Evolutionary conservation across 75 land plant species (phyloP), one percentile per base, ranked within the genome.

Genomic region (Larix kaempferi): DNA sequence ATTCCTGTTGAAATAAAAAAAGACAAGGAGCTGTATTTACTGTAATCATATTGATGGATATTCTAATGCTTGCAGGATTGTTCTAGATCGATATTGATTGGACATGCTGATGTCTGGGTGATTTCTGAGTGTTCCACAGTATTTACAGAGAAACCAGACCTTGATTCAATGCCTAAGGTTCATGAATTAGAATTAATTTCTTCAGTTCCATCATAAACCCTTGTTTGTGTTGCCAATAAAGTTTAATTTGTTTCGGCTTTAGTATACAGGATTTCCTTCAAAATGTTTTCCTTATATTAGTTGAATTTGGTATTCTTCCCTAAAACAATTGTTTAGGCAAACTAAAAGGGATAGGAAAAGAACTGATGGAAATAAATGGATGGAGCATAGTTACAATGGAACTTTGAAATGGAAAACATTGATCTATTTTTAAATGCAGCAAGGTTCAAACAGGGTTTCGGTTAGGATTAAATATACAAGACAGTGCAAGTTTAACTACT

Each of bases 61-160:
- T 69, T 27, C 29, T 69, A 0, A 16, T 65, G 29, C 8, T 52
- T 56, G 56, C 84, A 86, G 88, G 82, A 83, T 54, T 76, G 76
- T 62, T 58, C 64, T 29, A 80, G 87, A 21, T 74, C 80, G 21
- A 54, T 84, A 56, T 13, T 59, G 65, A 79, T 44, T 58, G 66
- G 33, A 56, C 64, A 76, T 66, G 35, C 60, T 2, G 78, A 76
- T 44, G 35, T 84, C 22, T 87, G 88, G 88, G 29, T 87, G 58
- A 76, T 87, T n/a, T 87, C 84, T 26, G 87, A 82, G 74, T 65
- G 22, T 27, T 71, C 80, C 35, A 74, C 76, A 49, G 74, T 82
- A 25, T 87, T 85, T 71, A 25, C 23, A 21, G 81, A 81, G 74
- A 78, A 69, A 41, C 88, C 89, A 33, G 84, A 87, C 41, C 81